phyloP scores from a whole-genome alignment of 257 asterid genomes.

The Lavandula angustifolia region DNA sequence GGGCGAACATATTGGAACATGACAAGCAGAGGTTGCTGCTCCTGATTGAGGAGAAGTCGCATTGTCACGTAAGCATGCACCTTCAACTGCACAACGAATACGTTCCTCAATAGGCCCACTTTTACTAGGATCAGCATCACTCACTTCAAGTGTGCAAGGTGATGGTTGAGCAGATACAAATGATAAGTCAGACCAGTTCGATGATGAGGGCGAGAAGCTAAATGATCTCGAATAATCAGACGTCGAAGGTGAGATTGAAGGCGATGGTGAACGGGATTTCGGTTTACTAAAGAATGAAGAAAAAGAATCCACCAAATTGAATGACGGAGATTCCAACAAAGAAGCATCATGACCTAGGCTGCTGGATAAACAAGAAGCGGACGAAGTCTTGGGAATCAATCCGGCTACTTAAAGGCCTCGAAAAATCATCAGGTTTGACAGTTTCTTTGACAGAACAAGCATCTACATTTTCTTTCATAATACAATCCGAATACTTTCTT shows the following conservation, averaged over 20 bases:
- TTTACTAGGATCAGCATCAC: slow-evolving; percentile 7
- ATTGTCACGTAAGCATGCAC: slow-evolving; percentile 37
- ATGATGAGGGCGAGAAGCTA: slow-evolving; percentile 84
- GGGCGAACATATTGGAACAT: slow-evolving; percentile 37
- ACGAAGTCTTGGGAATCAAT: too few relatives aligned
- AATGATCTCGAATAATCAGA: slow-evolving; percentile 83
- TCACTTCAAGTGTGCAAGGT: slow-evolving; percentile 44
- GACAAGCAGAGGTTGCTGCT: slow-evolving; percentile 35
- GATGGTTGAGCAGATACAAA: slow-evolving; percentile 71
- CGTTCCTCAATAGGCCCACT: slow-evolving; percentile 23
- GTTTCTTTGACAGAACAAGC: slow-evolving; percentile 3
- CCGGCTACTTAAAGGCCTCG: slow-evolving; percentile 23
- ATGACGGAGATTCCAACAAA: neutral
- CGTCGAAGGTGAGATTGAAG: slow-evolving; percentile 74
- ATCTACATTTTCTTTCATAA: slow-evolving; percentile 43
- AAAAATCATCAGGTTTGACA: slow-evolving; percentile 29
- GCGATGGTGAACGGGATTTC: slow-evolving; percentile 56
- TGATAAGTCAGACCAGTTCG: slow-evolving; percentile 82
- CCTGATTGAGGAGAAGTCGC: slow-evolving; percentile 35
- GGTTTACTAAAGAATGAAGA: slow-evolving; percentile 52
- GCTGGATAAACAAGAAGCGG: too few relatives aligned
- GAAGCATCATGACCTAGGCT: too few relatives aligned
- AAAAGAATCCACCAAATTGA: neutral
- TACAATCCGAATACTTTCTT: slow-evolving; percentile 44
- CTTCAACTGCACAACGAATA: slow-evolving; percentile 38